Evolutionary conservation across 371 early-diverging fungal genomes (phyloP).

Genomic region (Phascolomyces articulosus): DNA sequence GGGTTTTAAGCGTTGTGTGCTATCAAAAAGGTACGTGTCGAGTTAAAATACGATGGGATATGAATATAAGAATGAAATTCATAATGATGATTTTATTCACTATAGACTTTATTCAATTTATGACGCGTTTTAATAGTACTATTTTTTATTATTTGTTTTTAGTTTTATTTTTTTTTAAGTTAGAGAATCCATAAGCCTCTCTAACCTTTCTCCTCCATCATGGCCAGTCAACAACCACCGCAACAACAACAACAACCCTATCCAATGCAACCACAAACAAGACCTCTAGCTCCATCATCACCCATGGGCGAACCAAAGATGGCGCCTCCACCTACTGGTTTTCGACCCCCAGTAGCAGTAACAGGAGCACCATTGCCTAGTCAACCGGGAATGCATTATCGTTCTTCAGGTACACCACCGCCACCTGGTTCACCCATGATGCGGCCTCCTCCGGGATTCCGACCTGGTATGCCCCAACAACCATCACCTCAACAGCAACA

Average conservation of each 20-base stretch:
- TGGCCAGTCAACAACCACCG: conserved; percentile 25
- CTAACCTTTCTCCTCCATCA: conserved; percentile 8
- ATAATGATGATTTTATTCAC: no score
- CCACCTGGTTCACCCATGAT: conserved; percentile 32
- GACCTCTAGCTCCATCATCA: conserved; percentile 20
- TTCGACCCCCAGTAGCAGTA: conserved; percentile 19
- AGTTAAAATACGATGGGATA: no score
- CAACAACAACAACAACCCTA: conserved; percentile 22
- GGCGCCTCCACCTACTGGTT: conserved; percentile 17
- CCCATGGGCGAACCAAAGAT: conserved; percentile 26
- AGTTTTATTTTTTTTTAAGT: not conserved
- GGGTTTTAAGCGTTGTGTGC: no score
- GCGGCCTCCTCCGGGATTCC: conserved; percentile 29
- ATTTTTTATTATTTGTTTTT: no score
- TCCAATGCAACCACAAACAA: not conserved
- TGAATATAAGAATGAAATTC: no score
- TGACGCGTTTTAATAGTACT: no score
- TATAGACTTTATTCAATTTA: no score
- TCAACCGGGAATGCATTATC: conserved; percentile 21
- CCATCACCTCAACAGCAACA: conserved; percentile 1
- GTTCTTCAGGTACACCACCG: conserved; percentile 20
- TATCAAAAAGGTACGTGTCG: no score
- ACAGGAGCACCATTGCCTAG: not conserved
- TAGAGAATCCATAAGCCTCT: not conserved
- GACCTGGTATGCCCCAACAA: conserved; percentile 5